Evolutionary conservation across 2,329 filamentous ascomycete species (phyloP).

Genomic region (Aschersonia sp.): DNA sequence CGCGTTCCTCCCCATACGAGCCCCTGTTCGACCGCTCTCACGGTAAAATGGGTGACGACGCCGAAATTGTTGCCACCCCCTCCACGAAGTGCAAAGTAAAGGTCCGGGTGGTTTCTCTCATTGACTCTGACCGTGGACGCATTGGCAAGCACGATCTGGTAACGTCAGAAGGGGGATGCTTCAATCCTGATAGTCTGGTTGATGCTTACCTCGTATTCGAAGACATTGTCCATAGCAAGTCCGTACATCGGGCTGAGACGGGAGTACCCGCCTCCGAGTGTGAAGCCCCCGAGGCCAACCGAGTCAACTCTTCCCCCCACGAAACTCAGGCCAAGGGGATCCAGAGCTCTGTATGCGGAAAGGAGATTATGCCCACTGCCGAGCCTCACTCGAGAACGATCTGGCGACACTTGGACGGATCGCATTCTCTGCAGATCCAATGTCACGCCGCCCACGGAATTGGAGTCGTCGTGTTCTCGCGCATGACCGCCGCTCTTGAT

Average conservation of each 20-base stretch:
- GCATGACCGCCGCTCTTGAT: not conserved
- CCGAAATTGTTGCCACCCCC: slow-evolving; percentile 34
- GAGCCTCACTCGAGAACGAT: slow-evolving; percentile 19
- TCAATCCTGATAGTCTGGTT: not conserved
- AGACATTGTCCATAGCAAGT: slow-evolving; percentile 7
- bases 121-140: slow-evolving; percentile 25
- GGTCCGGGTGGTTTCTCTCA: slow-evolving; percentile 17
- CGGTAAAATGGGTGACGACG: slow-evolving; percentile 13
- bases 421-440: slow-evolving; percentile 24
- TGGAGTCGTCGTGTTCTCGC: slow-evolving; percentile 12
- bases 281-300: slow-evolving; percentile 20
- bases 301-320: slow-evolving; percentile 23
- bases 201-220: slow-evolving; percentile 16
- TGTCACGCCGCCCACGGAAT: slow-evolving; percentile 19
- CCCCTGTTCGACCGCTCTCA: not conserved
- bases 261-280: slow-evolving; percentile 21
- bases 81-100: slow-evolving; percentile 30
- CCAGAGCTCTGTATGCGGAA: slow-evolving; percentile 24
- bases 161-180: not conserved
- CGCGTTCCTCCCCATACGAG: not conserved
- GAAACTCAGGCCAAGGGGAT: slow-evolving; percentile 19
- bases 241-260: slow-evolving; percentile 24
- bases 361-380: slow-evolving; percentile 26
- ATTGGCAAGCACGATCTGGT: slow-evolving; percentile 23
- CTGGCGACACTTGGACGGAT: slow-evolving; percentile 14